Base-by-base conservation (phyloP, 2,329 filamentous ascomycete species). In the Harringtonia aguacate region DNA sequence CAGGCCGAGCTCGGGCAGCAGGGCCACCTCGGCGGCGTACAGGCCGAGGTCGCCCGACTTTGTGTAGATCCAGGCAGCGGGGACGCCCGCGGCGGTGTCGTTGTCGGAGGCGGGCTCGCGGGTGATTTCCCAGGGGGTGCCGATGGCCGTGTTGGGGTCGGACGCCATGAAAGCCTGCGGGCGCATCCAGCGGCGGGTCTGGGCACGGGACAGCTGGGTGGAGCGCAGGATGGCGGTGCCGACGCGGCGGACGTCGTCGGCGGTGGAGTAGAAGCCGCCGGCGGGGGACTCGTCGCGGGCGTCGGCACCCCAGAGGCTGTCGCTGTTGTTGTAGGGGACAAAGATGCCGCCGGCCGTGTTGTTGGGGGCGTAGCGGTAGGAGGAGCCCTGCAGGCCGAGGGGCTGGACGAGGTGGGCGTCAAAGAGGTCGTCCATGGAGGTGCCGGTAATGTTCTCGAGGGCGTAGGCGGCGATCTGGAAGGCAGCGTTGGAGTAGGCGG, bases 1-100 rank as follows among this genome's bases (percentile, higher is more conserved):
- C 5, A 70, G 46, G 36, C 65, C 62, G 48, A 70, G 70, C 48
- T 72, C 67, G 0, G 68, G 66, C 0, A 73, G 55, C 4, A 73
- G 51, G n/a, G 56, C 61, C 0, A 69, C 49, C 3, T 56, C 49
- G 4, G 61, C 51, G 49, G 65, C 59, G 52, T 71, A 72, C 14
- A 53, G 39, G 13, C 62, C 61, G 4, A 69, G 46, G 43, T 65
- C 63, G 2, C 69, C 70, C 3, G 52, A 56, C 52, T 73, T 73
- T 31, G 65, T 64, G 53, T 69, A 70, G 3, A 72, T 72, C 67
- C n/a, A 70, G 53, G 1, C 65, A 47, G 4, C 30, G 8, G 43
- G 21, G 59, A 57, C 45, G 65, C 64, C n/a, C n/a, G n/a, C 0
- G 52, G 48, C 5, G 60, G 61, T 46, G 36, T 44, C 63, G 52